These are phyloP conservation scores for Gypsophila paniculata DNA, from an alignment of 179 eudicot species.

Conservation along the genomic window DNA sequence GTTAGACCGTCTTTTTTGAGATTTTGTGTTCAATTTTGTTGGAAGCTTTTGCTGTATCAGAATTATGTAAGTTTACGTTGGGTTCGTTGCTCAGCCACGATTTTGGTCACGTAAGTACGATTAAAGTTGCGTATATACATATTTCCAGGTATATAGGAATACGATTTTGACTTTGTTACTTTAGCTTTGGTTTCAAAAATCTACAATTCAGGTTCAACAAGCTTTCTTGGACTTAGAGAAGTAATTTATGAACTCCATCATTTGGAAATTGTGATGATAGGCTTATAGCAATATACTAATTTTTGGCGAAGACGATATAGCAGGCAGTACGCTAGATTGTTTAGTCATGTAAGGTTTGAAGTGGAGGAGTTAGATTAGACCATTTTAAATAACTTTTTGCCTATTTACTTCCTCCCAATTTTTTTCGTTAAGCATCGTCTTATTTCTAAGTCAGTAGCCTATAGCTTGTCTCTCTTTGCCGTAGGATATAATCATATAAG, in stretches of 20 bases:
- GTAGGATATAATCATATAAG: neutral
- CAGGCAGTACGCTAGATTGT: neutral
- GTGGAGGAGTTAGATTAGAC: neutral
- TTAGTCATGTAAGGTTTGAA: neutral
- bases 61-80: no score
- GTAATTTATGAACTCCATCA: slow-evolving; percentile 27
- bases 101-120: no score
- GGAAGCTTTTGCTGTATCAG: no score
- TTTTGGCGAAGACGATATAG: neutral
- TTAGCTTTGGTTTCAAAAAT: no score
- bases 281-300: slow-evolving; percentile 7
- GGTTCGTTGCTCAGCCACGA: no score
- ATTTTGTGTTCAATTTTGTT: no score
- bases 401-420: neutral
- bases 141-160: no score
- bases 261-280: neutral
- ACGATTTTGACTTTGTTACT: no score
- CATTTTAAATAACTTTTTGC: neutral
- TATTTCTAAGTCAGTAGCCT: neutral
- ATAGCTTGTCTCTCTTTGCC: neutral
- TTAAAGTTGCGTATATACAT: no score
- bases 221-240: slow-evolving; percentile 72
- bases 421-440: neutral
- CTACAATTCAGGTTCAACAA: slow-evolving; percentile 61
- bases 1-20: no score